Evolutionary conservation across 768 basidiomycete species (phyloP), one percentile per base, ranked within the genome.

Genomic region (Boletus insuetus): DNA sequence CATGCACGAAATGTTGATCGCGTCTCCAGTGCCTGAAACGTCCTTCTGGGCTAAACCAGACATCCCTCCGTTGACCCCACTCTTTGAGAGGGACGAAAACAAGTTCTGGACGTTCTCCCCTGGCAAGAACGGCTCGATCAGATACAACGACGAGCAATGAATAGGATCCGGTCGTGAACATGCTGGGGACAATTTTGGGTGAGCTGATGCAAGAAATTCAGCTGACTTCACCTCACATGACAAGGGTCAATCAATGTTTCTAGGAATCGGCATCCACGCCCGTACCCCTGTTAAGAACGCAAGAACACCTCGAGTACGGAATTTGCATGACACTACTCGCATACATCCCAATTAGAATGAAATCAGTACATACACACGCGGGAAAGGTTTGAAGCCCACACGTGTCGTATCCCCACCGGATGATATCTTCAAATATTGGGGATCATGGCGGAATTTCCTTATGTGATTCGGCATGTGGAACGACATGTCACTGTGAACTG

Each of bases 101-200:
- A 14, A 47, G 0, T 38, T 16, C 39, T 24, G 11, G 7, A 10
- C 22, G 1, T 37, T 20, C 17, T 45, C 12, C 16, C 17, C 22
- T 6, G 49, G 0, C 10, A 53, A 14, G 16, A 13, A 10, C 11
- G 51, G 41, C 32, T 53, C 51, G 3, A 59, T 14, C 8, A 61
- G 31, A 24, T 61, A 57, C 4, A 55, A 46, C 6, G 57, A 59
- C 10, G 44, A 61, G 31, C 20, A 19, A 19, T 6, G 51, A 58
- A 31, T 10, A 31, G 35, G 34, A 53, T 4, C 24, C 47, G 3
- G 57, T 29, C 5, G 43, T n/a, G 6, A 47, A 11, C n/a, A 53
- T 35, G 3, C 53, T 55, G 35, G 19, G 13, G 20, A 3, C 17
- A 7, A 16, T 31, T 6, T 24, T 6, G 4, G 22, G 26, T 50